Evolutionary conservation across 257 asterid species (phyloP), one percentile per base, ranked within the genome.

Genomic region (Solanum chaucha): DNA sequence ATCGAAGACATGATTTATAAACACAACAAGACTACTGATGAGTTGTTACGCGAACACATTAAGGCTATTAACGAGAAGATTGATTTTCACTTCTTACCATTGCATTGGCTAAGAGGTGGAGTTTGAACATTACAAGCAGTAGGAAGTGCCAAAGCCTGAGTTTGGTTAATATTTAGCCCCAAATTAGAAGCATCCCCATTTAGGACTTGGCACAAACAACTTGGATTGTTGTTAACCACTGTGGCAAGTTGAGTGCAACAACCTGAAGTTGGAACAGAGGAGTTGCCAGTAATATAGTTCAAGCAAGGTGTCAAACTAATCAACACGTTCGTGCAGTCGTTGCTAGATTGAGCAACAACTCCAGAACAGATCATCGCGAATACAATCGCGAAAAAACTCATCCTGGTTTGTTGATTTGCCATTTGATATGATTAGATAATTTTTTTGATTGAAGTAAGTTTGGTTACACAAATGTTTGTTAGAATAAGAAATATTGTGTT

Each of bases 301-400:
- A 96, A 95, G 86, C 99, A 96, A 8, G 99, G 99, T 1, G 99
- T 92, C 97, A 96, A 58, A 92, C 98, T 96, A 55, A 95, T 90
- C 71, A 96, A 86, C 51, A 93, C 97, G 26, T 88, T 93, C 6
- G 97, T 95, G 91, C 99, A 96, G 74, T 94, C 98, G n/a, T 94
- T 94, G 38, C 11, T 86, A 4, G 96, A 90, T 85, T 95, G 98
- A 1, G 97, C 95, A 11, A 17, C 67, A 55, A 85, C 91, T 2
- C 93, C 88, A 11, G 88, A 86, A 86, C 88, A 90, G 58, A 92
- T 85, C 88, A 89, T n/a, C 67, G 92, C 41, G 71, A 80, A 87
- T 5, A 92, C 87, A 64, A 92, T 87, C 35, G 92, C 41, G 82
- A 87, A 87, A 35, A 93, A 64, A 40, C 77, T 90, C 84, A 88